Evolutionary conservation across 306 rosid species (phyloP).

Genomic region (Albizia julibrissin): DNA sequence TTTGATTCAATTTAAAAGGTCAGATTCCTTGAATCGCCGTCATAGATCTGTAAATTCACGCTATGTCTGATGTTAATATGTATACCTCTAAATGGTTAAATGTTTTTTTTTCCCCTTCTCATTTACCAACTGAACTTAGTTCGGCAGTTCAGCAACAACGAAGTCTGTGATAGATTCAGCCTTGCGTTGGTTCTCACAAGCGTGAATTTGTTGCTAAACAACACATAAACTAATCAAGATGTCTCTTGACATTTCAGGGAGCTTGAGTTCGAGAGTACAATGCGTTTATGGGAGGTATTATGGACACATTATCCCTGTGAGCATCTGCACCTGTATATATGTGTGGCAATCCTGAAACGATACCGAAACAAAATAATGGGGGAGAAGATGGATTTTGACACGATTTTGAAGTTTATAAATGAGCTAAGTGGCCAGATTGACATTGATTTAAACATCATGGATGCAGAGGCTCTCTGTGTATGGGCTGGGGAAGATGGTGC

Average conservation of each 20-base stretch:
- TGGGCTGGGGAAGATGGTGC: constrained; percentile 95
- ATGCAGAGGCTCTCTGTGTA: constrained; percentile 86
- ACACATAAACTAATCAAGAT: background rate
- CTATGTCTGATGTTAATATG: constrained; percentile 1
- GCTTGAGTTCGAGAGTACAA: constrained; percentile 70
- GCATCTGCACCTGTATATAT: constrained; percentile 89
- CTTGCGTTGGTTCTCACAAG: constrained; percentile 16
- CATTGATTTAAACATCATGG: constrained; percentile 76
- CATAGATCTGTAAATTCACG: constrained; percentile 12
- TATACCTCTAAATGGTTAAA: constrained; percentile 4
- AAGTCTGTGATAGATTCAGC: constrained; percentile 8
- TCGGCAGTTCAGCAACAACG: constrained; percentile 6
- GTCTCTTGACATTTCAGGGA: constrained; percentile 60
- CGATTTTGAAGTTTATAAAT: constrained; percentile 90
- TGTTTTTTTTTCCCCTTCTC: background rate
- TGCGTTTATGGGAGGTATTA: constrained; percentile 93
- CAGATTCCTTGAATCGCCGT: constrained; percentile 34
- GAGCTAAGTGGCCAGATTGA: constrained; percentile 88
- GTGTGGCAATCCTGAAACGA: constrained; percentile 90
- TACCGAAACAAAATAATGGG: constrained; percentile 75
- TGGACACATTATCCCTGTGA: constrained; percentile 92
- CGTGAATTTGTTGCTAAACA: background rate
- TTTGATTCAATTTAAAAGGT: constrained; percentile 98
- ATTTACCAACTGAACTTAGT: constrained; percentile 13
- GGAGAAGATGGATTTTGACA: constrained; percentile 96